Percentiles rank a stretch among this genome's conserved stretches.
These are phyloP conservation scores for Eimeria praecox DNA, from an alignment of 169 alveolate species.

Conservation along the genomic window DNA sequence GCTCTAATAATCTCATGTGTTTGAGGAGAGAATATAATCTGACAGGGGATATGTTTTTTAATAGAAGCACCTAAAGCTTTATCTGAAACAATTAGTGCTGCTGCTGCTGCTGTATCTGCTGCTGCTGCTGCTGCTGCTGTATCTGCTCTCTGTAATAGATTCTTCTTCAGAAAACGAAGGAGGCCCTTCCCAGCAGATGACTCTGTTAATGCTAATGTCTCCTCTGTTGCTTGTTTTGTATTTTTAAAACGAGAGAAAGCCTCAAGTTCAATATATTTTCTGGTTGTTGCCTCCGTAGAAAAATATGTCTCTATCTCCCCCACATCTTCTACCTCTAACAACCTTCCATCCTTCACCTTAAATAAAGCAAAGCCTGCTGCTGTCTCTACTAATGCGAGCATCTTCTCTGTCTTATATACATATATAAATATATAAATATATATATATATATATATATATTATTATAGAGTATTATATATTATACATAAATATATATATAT, in stretches of 20 bases:
- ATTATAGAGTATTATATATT: background rate
- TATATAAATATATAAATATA: background rate
- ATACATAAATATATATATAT: background rate
- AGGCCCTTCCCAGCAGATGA: conserved; percentile 90
- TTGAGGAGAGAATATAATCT: conserved; percentile 89
- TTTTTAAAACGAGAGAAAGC: conserved; percentile 95
- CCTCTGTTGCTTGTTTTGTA: conserved; percentile 94
- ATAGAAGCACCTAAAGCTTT: conserved; percentile 93
- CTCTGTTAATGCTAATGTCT: conserved; percentile 90
- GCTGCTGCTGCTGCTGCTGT: no score
- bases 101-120: no score
- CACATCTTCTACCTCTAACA: conserved; percentile 83
- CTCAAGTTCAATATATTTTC: conserved; percentile 86
- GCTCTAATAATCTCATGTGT: conserved; percentile 94
- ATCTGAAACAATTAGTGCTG: conserved; percentile 93
- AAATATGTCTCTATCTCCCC: conserved; percentile 26
- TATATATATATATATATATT: background rate
- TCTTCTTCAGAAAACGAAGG: conserved; percentile 96
- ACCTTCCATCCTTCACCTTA: conserved; percentile 94
- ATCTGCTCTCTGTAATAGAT: conserved; percentile 85
- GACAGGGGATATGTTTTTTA: conserved; percentile 91
- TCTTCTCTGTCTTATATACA: background rate
- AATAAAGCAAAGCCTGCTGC: conserved; percentile 99
- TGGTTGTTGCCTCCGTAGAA: conserved; percentile 45
- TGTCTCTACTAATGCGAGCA: conserved; percentile 99